phyloP scores from a whole-genome alignment of 2,329 filamentous ascomycete genomes.

The Colletotrichum chlorophyti region DNA sequence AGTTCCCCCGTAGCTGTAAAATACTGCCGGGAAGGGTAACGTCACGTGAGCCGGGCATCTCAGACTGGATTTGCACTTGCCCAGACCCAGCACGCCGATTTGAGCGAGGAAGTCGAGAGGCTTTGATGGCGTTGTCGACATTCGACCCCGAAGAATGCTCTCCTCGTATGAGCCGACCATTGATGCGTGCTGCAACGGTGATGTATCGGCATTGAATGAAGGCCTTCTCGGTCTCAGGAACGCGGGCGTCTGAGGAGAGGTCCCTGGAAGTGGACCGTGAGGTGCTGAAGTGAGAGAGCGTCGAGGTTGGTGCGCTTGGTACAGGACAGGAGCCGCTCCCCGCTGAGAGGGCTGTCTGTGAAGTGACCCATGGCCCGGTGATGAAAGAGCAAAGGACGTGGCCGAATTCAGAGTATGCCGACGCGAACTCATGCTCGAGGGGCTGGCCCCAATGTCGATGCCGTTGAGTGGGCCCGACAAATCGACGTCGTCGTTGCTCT shows the following conservation, averaged over 20 bases:
- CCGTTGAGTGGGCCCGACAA: conserved; percentile 60
- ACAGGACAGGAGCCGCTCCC: conserved; percentile 68
- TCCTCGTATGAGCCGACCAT: conserved; percentile 99
- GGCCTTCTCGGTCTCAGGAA: conserved; percentile 65
- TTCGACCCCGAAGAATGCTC: conserved; percentile 90
- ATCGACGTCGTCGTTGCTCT: conserved; percentile 81
- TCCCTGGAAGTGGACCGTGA: conserved; percentile 45
- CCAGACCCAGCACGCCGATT: conserved; percentile 89
- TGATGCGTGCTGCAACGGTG: conserved; percentile 84
- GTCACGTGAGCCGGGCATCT: conserved; percentile 90
- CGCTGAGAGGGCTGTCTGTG: conserved; percentile 46
- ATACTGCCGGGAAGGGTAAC: conserved; percentile 90
- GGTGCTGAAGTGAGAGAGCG: conserved; percentile 73
- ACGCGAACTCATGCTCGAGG: conserved; percentile 49
- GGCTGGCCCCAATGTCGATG: conserved; percentile 53
- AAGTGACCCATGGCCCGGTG: conserved; percentile 36
- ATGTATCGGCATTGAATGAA: conserved; percentile 76
- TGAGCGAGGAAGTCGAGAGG: conserved; percentile 93
- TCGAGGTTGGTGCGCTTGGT: conserved; percentile 80
- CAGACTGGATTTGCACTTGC: conserved; percentile 85
- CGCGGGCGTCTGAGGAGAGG: conserved; percentile 57
- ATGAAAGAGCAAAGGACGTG: conserved; percentile 51
- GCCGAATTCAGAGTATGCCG: conserved; percentile 78
- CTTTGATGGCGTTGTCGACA: conserved; percentile 95
- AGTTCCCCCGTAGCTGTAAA: conserved; percentile 86